Conservation (phyloP, 345 rosid genomes). For the Boechera divaricarpa region DNA sequence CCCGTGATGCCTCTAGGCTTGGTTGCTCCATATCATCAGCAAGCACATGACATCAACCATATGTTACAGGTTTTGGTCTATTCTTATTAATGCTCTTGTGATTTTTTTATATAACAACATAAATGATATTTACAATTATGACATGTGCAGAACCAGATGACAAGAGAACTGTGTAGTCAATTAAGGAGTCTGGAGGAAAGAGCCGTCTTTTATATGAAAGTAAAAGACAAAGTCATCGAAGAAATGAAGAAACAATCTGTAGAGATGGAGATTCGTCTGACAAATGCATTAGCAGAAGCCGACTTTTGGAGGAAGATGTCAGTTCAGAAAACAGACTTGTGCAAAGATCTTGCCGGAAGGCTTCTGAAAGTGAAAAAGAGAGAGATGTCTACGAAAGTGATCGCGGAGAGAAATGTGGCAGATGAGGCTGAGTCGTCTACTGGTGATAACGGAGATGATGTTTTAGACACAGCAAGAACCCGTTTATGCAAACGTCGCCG, state of each 20-base stretch:
- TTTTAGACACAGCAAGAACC: not conserved
- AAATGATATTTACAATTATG: not conserved
- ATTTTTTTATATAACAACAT: not conserved
- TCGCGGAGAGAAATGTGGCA: fast-evolving
- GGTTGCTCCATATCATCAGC: not conserved
- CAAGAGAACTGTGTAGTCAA: not conserved
- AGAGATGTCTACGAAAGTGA: fast-evolving
- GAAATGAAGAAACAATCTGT: not conserved
- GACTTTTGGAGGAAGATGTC: not conserved
- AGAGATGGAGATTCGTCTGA: not conserved
- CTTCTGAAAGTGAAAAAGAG: not conserved
- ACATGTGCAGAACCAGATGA: slow-evolving; percentile 6
- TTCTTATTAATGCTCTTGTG: not conserved
- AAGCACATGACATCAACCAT: not conserved
- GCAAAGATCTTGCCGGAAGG: not conserved
- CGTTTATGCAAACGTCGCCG: slow-evolving; percentile 23
- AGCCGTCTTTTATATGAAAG: not conserved
- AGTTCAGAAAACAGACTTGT: not conserved
- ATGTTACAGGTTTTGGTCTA: not conserved
- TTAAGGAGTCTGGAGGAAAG: not conserved
- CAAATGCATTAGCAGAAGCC: not conserved
- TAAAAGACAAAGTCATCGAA: not conserved
- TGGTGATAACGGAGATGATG: slow-evolving; percentile 6
- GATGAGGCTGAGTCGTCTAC: slow-evolving; percentile 17
- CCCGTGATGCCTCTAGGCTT: not conserved